Conservation (phyloP, 768 basidiomycete genomes). For the Lentinula guzmanii region DNA sequence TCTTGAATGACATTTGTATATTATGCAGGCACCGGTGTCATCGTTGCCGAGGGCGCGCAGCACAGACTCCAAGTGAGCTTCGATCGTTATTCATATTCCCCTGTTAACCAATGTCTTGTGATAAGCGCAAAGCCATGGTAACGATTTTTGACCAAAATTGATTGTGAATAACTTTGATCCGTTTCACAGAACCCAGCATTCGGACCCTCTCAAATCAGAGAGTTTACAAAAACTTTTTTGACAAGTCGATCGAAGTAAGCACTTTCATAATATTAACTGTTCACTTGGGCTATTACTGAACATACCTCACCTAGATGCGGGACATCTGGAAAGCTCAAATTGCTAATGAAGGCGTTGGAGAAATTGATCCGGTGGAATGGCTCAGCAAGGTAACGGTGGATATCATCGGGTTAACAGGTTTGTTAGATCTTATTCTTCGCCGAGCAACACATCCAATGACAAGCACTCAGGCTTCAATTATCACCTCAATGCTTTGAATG, state of each 20-base stretch:
- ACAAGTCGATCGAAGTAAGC: slow-evolving; percentile 27
- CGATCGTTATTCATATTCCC: not conserved
- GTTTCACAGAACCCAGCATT: slow-evolving; percentile 47
- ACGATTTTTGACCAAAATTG: not conserved
- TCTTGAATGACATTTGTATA: not conserved
- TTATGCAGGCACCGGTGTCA: not conserved
- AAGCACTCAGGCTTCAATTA: slow-evolving; percentile 22
- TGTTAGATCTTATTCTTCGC: not conserved
- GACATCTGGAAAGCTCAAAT: not conserved
- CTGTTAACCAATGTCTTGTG: not conserved
- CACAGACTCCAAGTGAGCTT: slow-evolving; percentile 13
- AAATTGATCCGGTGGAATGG: slow-evolving; percentile 25
- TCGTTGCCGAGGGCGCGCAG: not conserved
- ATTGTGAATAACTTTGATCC: not conserved
- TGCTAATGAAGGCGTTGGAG: slow-evolving; percentile 7
- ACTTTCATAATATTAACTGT: not conserved
- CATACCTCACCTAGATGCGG: not conserved
- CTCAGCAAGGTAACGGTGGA: slow-evolving; percentile 30
- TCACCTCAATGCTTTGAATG: slow-evolving; percentile 22
- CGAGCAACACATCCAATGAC: not conserved
- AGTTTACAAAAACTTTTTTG: slow-evolving; percentile 29
- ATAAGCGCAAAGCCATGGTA: not conserved
- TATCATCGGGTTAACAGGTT: slow-evolving; percentile 36
- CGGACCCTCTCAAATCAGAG: slow-evolving; percentile 32
- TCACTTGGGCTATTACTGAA: too few species aligned